Conservation (phyloP, 2,329 filamentous ascomycete species). For the Stemphylium lycopersici region DNA sequence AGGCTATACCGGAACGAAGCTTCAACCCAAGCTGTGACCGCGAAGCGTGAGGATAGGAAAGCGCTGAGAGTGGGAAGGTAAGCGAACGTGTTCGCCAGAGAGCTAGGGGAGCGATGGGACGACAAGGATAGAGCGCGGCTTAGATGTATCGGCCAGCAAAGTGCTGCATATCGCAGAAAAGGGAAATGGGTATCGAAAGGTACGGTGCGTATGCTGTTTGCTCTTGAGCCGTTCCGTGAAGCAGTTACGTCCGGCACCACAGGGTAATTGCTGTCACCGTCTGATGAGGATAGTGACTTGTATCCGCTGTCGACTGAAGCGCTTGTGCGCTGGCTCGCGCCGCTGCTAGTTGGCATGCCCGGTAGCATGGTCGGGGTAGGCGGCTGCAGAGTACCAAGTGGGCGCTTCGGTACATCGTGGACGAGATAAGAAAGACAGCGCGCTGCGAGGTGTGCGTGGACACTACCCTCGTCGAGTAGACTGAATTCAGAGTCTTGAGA, state of each 20-base stretch:
- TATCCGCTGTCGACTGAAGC: slow-evolving; percentile 42
- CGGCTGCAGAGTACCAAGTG: slow-evolving; percentile 25
- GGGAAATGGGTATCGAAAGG: slow-evolving; percentile 36
- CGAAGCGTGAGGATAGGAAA: slow-evolving; percentile 34
- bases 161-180: slow-evolving; percentile 38
- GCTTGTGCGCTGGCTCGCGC: slow-evolving; percentile 32
- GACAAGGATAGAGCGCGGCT: slow-evolving; percentile 27
- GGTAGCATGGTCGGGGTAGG: slow-evolving; percentile 12
- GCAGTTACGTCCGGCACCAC: neutral
- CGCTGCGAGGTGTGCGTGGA: slow-evolving; percentile 37
- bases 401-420: slow-evolving; percentile 35
- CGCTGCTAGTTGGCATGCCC: slow-evolving; percentile 21
- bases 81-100: slow-evolving; percentile 7
- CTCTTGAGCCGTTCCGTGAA: slow-evolving; percentile 2
- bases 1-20: slow-evolving; percentile 41
- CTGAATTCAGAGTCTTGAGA: slow-evolving; percentile 32
- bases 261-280: slow-evolving; percentile 22
- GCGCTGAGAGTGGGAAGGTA: slow-evolving; percentile 33
- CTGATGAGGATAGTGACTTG: slow-evolving; percentile 36
- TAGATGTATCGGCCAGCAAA: slow-evolving; percentile 44
- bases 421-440: slow-evolving; percentile 38
- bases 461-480: slow-evolving; percentile 28
- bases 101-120: neutral
- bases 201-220: slow-evolving; percentile 14
- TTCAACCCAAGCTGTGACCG: slow-evolving; percentile 41